These are phyloP conservation scores for Colletotrichum godetiae DNA, from an alignment of 2,329 filamentous ascomycete species.

Conservation along the genomic window DNA sequence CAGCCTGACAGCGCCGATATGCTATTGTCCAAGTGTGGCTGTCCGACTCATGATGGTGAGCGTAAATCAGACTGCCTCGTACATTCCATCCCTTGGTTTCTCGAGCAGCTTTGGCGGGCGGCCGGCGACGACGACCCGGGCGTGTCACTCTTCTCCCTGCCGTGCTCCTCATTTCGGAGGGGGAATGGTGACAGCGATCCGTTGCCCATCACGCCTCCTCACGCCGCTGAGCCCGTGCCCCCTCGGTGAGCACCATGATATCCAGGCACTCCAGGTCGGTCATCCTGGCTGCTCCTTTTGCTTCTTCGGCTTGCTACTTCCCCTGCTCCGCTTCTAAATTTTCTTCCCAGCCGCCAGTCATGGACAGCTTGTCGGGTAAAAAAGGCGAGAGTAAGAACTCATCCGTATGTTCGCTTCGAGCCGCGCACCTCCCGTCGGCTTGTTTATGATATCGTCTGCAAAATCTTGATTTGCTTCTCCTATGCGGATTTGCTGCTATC, in stretches of 20 bases:
- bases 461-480: not conserved
- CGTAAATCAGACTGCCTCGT: constrained; percentile 7
- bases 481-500: not conserved
- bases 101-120: constrained; percentile 13
- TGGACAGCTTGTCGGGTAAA: constrained; percentile 5
- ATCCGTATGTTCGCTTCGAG: not conserved
- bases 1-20: constrained; percentile 18
- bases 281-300: constrained; percentile 3
- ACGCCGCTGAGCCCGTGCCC: not conserved
- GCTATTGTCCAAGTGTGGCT: not conserved
- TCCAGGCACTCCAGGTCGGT: not conserved
- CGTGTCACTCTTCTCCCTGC: constrained; percentile 27
- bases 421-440: not conserved
- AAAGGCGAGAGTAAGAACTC: not conserved
- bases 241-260: constrained; percentile 8
- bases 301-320: not conserved
- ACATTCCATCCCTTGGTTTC: constrained; percentile 29
- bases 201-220: constrained; percentile 22
- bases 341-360: not conserved
- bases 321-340: not conserved
- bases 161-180: constrained; percentile 27
- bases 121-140: constrained; percentile 17
- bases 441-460: not conserved
- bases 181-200: constrained; percentile 25
- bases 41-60: constrained; percentile 9